Evolutionary conservation across 257 asterid species (phyloP).

Genomic region (Henckelia pumila): DNA sequence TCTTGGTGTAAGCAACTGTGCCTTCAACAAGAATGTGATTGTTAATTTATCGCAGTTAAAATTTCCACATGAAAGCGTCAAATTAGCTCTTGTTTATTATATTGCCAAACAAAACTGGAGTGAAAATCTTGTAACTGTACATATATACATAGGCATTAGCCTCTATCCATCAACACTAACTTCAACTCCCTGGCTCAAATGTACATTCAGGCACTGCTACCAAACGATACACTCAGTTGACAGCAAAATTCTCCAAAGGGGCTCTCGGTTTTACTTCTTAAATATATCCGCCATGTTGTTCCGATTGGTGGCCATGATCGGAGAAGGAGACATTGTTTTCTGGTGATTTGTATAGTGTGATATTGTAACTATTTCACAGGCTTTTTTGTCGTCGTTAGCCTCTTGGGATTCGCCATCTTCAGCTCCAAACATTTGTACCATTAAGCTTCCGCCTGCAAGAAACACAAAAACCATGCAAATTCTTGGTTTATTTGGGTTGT

Average conservation of each 20-base stretch:
- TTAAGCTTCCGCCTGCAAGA: conserved; percentile 56
- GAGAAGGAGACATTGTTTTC: conserved; percentile 40
- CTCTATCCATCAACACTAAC: not conserved
- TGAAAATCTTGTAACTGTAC: not conserved
- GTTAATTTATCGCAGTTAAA: not conserved
- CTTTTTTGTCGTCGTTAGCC: conserved; percentile 15
- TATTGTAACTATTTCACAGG: conserved; percentile 9
- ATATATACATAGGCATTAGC: not conserved
- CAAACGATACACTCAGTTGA: not conserved
- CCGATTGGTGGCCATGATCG: conserved; percentile 33
- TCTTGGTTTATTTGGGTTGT: not conserved
- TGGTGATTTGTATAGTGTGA: conserved; percentile 27
- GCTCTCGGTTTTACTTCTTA: conserved; percentile 32
- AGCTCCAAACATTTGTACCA: conserved; percentile 42
- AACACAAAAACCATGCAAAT: not conserved
- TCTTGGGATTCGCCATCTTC: conserved; percentile 23
- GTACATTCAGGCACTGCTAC: too few relatives aligned
- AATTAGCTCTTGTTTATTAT: not conserved
- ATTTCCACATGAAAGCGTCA: too few relatives aligned
- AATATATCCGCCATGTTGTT: conserved; percentile 28
- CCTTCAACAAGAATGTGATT: not conserved
- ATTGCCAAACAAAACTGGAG: not conserved
- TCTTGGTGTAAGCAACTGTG: conserved; percentile 14
- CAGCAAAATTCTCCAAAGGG: not conserved
- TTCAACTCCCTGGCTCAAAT: too few relatives aligned